Evolutionary conservation across 805 yeast genomes (phyloP), one percentile per base, ranked within the genome.

Genomic region (Ogataea nitratoaversa): DNA sequence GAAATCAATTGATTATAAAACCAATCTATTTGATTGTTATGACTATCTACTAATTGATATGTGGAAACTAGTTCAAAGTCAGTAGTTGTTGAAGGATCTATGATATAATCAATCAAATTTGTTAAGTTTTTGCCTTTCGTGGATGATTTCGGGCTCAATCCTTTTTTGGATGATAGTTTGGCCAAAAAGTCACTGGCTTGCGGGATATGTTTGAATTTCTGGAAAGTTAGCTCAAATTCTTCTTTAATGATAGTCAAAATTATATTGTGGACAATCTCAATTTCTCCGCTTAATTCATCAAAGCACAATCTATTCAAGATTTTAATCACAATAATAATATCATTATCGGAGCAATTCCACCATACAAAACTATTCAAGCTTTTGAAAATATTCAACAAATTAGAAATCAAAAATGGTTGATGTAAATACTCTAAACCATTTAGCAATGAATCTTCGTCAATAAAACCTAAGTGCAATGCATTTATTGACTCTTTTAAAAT

Each of bases 341-440:
- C 46, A 8, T 31, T 33, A 17, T 34, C 27, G 6, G 38, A 40
- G 23, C 43, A 43, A 25, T 38, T 40, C 2, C 37, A 7, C 58
- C 60, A 51, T 16, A 49, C 37, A 28, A 38, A 36, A 20, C 43
- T 42, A 8, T 50, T 41, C 19, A 59, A 17, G n/a, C 39, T 46
- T 28, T 48, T 47, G 18, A 57, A 33, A 2, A 79, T 72, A n/a
- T 76, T 74, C 5, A 76, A 63, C 25, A 79, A 54, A 11, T 82
- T 73, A 7, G 74, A 67, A 2, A 84, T 67, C 48, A 91, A 67
- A 47, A 86, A 84, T 2, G 87, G 84, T 53, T 90, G 96, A 33
- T 84, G 68, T 49, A 91, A 84, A 53, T 90, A 88, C 53, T 90
- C 97, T 27, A 91, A 67, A 0, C 96, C 97, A 41, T 84, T 85